These are phyloP conservation scores for Colletotrichum camelliae DNA, from an alignment of 2,329 filamentous ascomycete genomes.

Conservation along the genomic window DNA sequence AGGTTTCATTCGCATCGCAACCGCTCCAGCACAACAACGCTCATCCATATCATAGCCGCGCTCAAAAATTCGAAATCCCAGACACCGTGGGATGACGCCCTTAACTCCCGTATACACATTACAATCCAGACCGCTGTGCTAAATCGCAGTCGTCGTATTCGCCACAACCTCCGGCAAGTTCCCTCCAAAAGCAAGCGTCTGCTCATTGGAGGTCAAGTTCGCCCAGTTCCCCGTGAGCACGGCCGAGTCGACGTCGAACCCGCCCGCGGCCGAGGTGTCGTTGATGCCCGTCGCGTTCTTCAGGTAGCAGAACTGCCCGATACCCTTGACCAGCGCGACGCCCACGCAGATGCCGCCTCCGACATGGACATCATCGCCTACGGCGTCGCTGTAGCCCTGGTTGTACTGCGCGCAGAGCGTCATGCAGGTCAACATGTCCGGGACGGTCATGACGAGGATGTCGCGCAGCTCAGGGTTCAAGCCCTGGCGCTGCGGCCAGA, in stretches of 20 bases:
- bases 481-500: slow-evolving; percentile 18
- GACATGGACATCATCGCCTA: slow-evolving; percentile 17
- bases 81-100: background rate
- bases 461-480: slow-evolving; percentile 14
- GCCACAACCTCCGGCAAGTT: background rate
- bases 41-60: background rate
- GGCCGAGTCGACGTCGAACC: slow-evolving; percentile 14
- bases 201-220: slow-evolving; percentile 2
- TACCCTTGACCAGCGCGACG: slow-evolving; percentile 15
- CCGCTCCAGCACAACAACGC: background rate
- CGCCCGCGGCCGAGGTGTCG: slow-evolving; percentile 12
- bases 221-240: slow-evolving; percentile 10
- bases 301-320: slow-evolving; percentile 19
- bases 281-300: slow-evolving; percentile 20
- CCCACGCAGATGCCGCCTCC: slow-evolving; percentile 21
- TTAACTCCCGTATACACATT: background rate
- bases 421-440: slow-evolving; percentile 22
- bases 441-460: slow-evolving; percentile 18
- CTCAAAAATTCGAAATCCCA: background rate
- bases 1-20: background rate
- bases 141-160: background rate
- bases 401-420: slow-evolving; percentile 23
- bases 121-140: background rate
- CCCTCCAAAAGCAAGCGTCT: slow-evolving; percentile 15
- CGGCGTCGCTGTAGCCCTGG: slow-evolving; percentile 21